Conservation (phyloP, 306 rosid genomes). For the Quercus alba region DNA sequence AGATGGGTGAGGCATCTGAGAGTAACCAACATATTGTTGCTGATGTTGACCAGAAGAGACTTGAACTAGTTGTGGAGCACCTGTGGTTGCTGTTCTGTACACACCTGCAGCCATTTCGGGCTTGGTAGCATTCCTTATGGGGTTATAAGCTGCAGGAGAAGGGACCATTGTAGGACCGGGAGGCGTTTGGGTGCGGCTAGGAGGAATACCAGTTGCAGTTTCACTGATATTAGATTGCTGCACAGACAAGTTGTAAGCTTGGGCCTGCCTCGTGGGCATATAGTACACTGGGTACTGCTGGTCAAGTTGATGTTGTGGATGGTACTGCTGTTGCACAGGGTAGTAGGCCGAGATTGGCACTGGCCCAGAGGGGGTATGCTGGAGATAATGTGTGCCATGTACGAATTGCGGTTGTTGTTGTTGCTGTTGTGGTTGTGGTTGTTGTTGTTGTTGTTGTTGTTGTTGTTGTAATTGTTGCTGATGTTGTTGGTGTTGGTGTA, state of each 20-base stretch:
- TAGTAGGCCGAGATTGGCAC: conserved; percentile 58
- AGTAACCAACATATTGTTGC: conserved; percentile 69
- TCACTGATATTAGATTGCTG: conserved; percentile 72
- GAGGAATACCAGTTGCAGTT: conserved; percentile 36
- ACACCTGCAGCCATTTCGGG: conserved; percentile 62
- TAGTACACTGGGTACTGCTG: conserved; percentile 79
- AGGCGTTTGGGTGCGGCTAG: conserved; percentile 60
- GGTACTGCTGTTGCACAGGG: conserved; percentile 65
- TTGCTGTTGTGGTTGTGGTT: conserved; percentile 32
- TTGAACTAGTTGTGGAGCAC: conserved; percentile 66
- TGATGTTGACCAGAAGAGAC: conserved; percentile 75
- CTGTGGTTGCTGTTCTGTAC: conserved; percentile 63
- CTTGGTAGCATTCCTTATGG: conserved; percentile 59
- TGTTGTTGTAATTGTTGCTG: conserved; percentile 17
- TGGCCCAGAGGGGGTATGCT: conserved; percentile 54
- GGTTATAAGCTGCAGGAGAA: conserved; percentile 50
- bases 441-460: conserved; percentile 39
- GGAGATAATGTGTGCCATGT: conserved; percentile 77
- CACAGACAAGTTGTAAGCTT: conserved; percentile 59
- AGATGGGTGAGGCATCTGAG: conserved; percentile 84
- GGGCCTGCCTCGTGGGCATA: conserved; percentile 73
- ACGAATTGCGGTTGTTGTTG: conserved; percentile 41
- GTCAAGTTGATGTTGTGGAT: conserved; percentile 56
- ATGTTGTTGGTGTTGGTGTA: conserved; percentile 12
- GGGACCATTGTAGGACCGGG: conserved; percentile 53